These are phyloP conservation scores for Orychophragmus violaceus DNA, from an alignment of 345 rosid species.

Conservation along the genomic window DNA sequence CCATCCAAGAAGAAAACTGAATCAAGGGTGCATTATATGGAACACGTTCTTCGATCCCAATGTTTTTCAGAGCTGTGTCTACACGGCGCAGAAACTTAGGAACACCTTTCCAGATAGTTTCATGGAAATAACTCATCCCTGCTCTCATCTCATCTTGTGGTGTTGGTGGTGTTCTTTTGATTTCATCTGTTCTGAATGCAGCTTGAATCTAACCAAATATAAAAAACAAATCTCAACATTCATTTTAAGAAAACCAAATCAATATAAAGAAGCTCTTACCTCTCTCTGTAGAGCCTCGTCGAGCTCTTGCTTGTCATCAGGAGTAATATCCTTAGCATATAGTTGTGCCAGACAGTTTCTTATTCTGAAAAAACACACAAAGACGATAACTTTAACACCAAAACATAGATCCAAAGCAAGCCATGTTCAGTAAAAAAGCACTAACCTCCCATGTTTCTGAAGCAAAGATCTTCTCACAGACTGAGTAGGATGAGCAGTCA, in stretches of 20 bases:
- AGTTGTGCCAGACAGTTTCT: slow-evolving; percentile 80
- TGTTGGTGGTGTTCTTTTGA: slow-evolving; percentile 92
- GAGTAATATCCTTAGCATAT: slow-evolving; percentile 90
- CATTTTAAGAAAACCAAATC: slow-evolving; percentile 2
- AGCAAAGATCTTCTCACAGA: slow-evolving; percentile 93
- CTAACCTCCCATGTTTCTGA: slow-evolving; percentile 89
- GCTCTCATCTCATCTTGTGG: slow-evolving; percentile 99
- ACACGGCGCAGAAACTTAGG: slow-evolving; percentile 96
- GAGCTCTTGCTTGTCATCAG: slow-evolving; percentile 97
- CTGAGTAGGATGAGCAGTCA: slow-evolving; percentile 98
- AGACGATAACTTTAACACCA: slow-evolving; percentile 9
- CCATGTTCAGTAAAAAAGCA: not conserved
- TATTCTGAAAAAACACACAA: slow-evolving; percentile 41
- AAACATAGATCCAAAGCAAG: not conserved
- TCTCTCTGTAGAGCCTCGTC: slow-evolving; percentile 95
- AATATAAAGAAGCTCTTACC: slow-evolving; percentile 36
- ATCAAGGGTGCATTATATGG: slow-evolving; percentile 98
- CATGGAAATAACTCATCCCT: slow-evolving; percentile 99
- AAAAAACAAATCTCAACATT: not conserved
- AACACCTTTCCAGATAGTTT: slow-evolving; percentile 98
- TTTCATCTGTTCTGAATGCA: slow-evolving; percentile 97
- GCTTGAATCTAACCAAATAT: slow-evolving; percentile 74
- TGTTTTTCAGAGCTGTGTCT: slow-evolving; percentile 92
- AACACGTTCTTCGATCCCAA: slow-evolving; percentile 85
- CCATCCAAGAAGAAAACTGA: slow-evolving; percentile 99